A percentile compares a stretch with the other conserved stretches of the same genome.
phyloP scores from a whole-genome alignment of 2,329 filamentous ascomycete genomes.

The Lecanicillium sp. region DNA sequence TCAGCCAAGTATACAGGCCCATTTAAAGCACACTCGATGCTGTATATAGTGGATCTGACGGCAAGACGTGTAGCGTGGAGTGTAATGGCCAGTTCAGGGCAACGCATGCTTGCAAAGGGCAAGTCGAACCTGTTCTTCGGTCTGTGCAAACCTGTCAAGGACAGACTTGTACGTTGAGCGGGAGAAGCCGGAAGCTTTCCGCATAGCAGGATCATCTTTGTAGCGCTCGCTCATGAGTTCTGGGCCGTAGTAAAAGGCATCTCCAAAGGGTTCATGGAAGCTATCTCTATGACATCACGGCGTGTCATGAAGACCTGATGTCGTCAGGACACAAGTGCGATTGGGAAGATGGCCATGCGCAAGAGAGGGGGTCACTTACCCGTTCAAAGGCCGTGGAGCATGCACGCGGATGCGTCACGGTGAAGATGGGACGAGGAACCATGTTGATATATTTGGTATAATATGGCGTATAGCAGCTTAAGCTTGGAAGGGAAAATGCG shows the following conservation, averaged over 20 bases:
- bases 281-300: conserved; percentile 69
- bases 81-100: neutral
- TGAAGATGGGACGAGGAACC: conserved; percentile 69
- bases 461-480: conserved; percentile 6
- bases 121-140: conserved; percentile 61
- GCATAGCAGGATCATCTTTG: conserved; percentile 51
- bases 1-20: no score
- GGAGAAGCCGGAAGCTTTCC: conserved; percentile 56
- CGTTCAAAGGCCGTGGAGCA: conserved; percentile 97
- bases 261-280: conserved; percentile 92
- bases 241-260: conserved; percentile 92
- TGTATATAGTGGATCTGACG: no score
- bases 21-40: no score
- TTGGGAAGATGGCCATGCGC: neutral
- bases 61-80: no score
- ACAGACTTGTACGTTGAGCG: conserved; percentile 69
- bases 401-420: conserved; percentile 86
- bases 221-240: conserved; percentile 78
- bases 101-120: conserved; percentile 10
- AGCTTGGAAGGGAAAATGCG: no score
- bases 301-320: conserved; percentile 91
- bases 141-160: conserved; percentile 64
- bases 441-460: no score
- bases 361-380: conserved; percentile 40
- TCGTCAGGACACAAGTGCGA: neutral